Base-by-base conservation (phyloP, 2,329 filamentous ascomycete species). In the Coleophoma crateriformis region DNA sequence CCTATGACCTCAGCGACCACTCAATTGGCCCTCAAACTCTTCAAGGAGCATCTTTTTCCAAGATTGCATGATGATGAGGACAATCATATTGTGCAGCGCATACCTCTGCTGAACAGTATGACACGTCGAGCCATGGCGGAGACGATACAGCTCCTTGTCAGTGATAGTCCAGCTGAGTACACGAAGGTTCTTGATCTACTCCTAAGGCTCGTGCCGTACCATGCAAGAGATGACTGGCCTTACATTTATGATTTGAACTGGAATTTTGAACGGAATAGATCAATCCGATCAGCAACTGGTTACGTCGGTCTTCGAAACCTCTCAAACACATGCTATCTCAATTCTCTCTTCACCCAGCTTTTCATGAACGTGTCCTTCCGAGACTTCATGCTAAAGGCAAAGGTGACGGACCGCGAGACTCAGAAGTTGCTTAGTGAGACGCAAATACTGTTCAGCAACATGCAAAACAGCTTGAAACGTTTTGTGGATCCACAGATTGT, bases 321-420 rank as follows among this genome's bases (percentile, higher is more conserved):
- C 14, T 94, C 90, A 10, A 96, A 96, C 64, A 97, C 95, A 0
- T 99, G 94, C 68, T 99, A 99, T 65, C 79, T 97, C 64, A 99
- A 99, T 65, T 97, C 94, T 0, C 74, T 99, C 1, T 78, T 97
- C 53, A 92, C 90, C 0, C 94, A 99, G 64, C 79, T 99, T 0
- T 99, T 92, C 72, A 97, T 96, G 90, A 97, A 99, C 63, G 71
- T 88, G 14, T 78, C 82, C 7, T 97, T 99, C 61, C 85, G 94
- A 15, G 77, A 81, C 14, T 96, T 97, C 66, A 87, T 99, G 58
- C 75, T 97, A 52, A 68, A 74, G 50, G 74, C 80, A n/a, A 40
- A 51, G 46, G 71, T 88, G 20, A 66, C 73, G 13, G 80, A 86
- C 53, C 67, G 71, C 0, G 67, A 71, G 12, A 68, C 77, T 32